Percentiles rank a stretch among this genome's conserved stretches.
Evolutionary conservation across 2,329 filamentous ascomycete genomes (phyloP).

Genomic region (Cadophora gregata): DNA sequence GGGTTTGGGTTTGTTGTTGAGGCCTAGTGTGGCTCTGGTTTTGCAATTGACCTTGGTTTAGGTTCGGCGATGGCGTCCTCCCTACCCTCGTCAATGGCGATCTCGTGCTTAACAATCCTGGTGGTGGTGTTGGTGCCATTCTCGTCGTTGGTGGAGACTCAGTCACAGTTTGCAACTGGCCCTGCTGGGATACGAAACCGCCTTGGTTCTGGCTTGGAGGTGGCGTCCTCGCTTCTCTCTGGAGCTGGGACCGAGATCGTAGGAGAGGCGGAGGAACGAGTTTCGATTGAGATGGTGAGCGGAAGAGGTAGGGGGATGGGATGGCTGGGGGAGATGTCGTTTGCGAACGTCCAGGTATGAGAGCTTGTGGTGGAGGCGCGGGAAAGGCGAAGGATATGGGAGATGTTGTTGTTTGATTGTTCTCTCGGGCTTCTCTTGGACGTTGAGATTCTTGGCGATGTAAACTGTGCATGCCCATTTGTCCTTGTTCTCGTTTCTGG

Average conservation of each 20-base stretch:
- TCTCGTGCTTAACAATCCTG: constrained; percentile 1
- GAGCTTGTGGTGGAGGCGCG: constrained; percentile 15
- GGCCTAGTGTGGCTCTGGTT: background rate
- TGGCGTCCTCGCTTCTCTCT: constrained; percentile 7
- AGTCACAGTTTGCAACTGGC: background rate
- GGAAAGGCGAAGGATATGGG: constrained; percentile 15
- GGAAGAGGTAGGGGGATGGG: constrained; percentile 13
- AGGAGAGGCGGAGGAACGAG: constrained; percentile 18
- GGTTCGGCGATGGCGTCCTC: background rate
- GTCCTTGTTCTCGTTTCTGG: constrained; percentile 10
- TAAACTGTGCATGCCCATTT: constrained; percentile 12
- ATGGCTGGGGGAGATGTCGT: constrained; percentile 15
- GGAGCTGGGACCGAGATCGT: constrained; percentile 8
- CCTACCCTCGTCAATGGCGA: background rate
- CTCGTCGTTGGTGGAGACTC: background rate
- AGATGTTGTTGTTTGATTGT: background rate
- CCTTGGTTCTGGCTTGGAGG: constrained; percentile 10
- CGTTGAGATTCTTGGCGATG: constrained; percentile 10
- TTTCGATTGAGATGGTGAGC: constrained; percentile 18
- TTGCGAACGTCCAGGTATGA: constrained; percentile 10
- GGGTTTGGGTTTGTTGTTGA: constrained; percentile 4
- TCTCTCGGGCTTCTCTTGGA: background rate
- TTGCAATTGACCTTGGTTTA: background rate
- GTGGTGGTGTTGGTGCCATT: background rate
- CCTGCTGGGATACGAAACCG: background rate